A percentile compares a stretch with the other conserved stretches of the same genome.
These are phyloP conservation scores for Penicillium manginii DNA, from an alignment of 495 filamentous ascomycete genomes.

Conservation along the genomic window DNA sequence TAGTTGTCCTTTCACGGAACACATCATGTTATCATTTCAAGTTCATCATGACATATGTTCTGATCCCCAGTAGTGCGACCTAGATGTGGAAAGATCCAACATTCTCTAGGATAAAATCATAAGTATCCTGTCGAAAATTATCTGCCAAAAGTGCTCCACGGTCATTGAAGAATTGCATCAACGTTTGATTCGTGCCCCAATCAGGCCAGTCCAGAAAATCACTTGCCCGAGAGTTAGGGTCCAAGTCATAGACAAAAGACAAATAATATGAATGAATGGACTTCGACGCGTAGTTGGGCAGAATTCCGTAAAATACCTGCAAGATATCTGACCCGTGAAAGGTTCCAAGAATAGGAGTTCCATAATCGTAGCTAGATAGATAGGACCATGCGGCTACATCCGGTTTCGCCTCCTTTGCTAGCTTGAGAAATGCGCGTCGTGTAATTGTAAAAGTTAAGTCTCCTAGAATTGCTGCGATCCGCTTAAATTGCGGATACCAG, in stretches of 20 bases:
- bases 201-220: slow-evolving; percentile 61
- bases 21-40: too few relatives aligned
- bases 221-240: slow-evolving; percentile 59
- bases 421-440: slow-evolving; percentile 59
- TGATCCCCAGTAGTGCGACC: too few relatives aligned
- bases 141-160: slow-evolving; percentile 53
- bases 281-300: slow-evolving; percentile 62
- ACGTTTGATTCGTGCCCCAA: slow-evolving; percentile 54
- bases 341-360: slow-evolving; percentile 70
- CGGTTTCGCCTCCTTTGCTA: slow-evolving; percentile 46
- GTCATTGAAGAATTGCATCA: slow-evolving; percentile 61
- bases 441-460: slow-evolving; percentile 69
- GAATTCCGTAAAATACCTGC: slow-evolving; percentile 65
- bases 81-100: slow-evolving; percentile 49
- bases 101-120: slow-evolving; percentile 53
- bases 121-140: slow-evolving; percentile 58
- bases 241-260: slow-evolving; percentile 65
- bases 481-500: slow-evolving; percentile 75
- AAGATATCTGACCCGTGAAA: slow-evolving; percentile 71
- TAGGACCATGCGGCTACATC: slow-evolving; percentile 71
- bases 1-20: too few relatives aligned
- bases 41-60: too few relatives aligned
- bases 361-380: slow-evolving; percentile 67
- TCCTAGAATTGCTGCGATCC: slow-evolving; percentile 73
- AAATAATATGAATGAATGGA: slow-evolving; percentile 66